Evolutionary conservation across 495 filamentous ascomycete species (phyloP).

Genomic region (Chlorociboria aeruginascens): DNA sequence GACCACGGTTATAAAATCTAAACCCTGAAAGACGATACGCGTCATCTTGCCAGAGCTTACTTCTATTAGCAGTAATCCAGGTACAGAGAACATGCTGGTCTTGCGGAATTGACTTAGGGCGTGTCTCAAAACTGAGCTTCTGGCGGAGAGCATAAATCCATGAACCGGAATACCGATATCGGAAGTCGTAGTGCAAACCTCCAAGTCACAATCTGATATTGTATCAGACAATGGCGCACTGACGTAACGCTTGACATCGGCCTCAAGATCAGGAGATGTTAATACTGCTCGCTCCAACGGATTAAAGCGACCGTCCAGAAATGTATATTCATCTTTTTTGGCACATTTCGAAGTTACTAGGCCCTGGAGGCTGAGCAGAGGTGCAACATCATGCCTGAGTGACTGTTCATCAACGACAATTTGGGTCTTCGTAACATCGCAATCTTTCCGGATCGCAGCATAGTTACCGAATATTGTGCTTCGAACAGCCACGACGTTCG

Average conservation of each 20-base stretch:
- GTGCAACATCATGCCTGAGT: conserved; percentile 63
- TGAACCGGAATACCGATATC: conserved; percentile 69
- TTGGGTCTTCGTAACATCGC: conserved; percentile 66
- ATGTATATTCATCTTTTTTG: conserved; percentile 3
- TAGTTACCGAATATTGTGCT: conserved; percentile 83
- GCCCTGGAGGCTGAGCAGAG: conserved; percentile 49
- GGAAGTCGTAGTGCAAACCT: conserved; percentile 32
- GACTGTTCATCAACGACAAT: conserved; percentile 48
- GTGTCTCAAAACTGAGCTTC: conserved; percentile 56
- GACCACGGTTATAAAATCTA: conserved; percentile 50
- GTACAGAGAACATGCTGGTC: conserved; percentile 17
- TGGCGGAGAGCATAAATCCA: conserved; percentile 57
- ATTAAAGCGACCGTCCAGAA: conserved; percentile 10
- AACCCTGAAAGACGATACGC: conserved; percentile 22
- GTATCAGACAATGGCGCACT: conserved; percentile 14
- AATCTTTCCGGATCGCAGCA: conserved; percentile 77
- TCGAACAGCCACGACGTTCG: conserved; percentile 67
- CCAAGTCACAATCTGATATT: conserved; percentile 34
- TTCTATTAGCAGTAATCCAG: conserved; percentile 6
- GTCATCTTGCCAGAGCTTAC: background rate
- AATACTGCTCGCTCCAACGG: conserved; percentile 18
- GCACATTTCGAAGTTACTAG: conserved; percentile 27
- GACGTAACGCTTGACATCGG: conserved; percentile 15
- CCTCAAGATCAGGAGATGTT: conserved; percentile 13
- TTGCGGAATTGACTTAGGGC: conserved; percentile 41